Percentiles rank a stretch among this genome's conserved stretches.
Conservation (phyloP, 78 protist genomes). For the Dictyostelium firmibasis region DNA sequence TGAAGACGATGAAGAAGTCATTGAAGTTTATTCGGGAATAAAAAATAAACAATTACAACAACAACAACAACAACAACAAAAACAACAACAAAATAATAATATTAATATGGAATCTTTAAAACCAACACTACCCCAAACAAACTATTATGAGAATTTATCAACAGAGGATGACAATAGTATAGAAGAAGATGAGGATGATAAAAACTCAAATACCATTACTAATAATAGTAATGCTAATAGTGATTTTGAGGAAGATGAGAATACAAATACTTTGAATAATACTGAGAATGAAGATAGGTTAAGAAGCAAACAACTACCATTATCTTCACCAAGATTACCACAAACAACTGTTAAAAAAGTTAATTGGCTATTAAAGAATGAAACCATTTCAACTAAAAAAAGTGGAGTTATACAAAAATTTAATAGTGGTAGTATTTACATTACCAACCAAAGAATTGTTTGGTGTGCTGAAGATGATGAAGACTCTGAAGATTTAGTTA, state of each 20-base stretch:
- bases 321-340: neutral
- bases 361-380: slow-evolving; percentile 19
- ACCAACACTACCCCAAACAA: neutral
- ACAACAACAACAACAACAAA: neutral
- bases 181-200: neutral
- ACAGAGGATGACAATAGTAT: neutral
- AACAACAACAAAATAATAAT: neutral
- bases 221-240: neutral
- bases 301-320: neutral
- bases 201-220: neutral
- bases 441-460: slow-evolving; percentile 38
- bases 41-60: neutral
- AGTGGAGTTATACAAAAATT: slow-evolving; percentile 8
- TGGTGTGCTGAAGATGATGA: slow-evolving; percentile 8
- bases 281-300: neutral
- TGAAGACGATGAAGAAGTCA: slow-evolving; percentile 4
- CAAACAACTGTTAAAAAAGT: neutral
- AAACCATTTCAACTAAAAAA: neutral
- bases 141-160: neutral
- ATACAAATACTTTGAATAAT: neutral
- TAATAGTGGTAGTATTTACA: slow-evolving; percentile 15
- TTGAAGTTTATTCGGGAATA: neutral
- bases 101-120: neutral
- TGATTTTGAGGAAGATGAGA: neutral
- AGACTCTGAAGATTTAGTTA: neutral